Evolutionary conservation across 2,329 filamentous ascomycete genomes (phyloP), one percentile per base, ranked within the genome.

Genomic region (Incumbomyces lentus): DNA sequence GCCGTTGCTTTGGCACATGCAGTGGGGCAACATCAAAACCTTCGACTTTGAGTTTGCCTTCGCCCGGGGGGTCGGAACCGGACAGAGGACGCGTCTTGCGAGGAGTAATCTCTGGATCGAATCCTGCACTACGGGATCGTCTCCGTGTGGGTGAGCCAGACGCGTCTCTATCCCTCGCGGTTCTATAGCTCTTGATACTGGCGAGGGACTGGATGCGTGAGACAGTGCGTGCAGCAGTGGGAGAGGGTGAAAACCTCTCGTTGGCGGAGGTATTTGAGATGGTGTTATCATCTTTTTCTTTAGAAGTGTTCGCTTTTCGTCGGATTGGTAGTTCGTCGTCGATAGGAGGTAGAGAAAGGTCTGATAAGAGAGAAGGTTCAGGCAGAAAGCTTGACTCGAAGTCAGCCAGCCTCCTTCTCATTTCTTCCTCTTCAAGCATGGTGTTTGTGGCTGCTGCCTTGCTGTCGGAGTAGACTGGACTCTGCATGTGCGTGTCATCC

Each of bases 311-410:
- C 7, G 14, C 29, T 18, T 19, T 13, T 36, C 26, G 38, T 32
- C 29, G 8, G 4, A 7, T 26, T 13, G 40, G 26, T 3, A 17
- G 12, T 17, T 45, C 56, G 44, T 53, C 52, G 12, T 52, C 55
- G 13, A 52, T 56, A 13, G 58, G 60, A 16, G 22, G 34, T 19
- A 38, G 55, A 31, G 49, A 48, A 46, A 57, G 47, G 13, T 45
- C 42, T 14, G 64, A 63, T 17, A 71, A 60, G 2, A 65, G 64
- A 2, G 72, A 72, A 1, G 68, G 65, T 38, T 79, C 76, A 0
- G 76, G 77, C 37, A 81, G 51, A 54, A 81, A 81, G 56, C 76
- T 81, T 2, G 78, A 81, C 58, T 81, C 78, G 46, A 80, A 69
- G 53, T 81, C 77, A 68, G 76, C 71, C 52, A 81, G 60, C 52